Evolutionary conservation across 768 basidiomycete species (phyloP), one percentile per base, ranked within the genome.

Genomic region (Lentinula edodes): DNA sequence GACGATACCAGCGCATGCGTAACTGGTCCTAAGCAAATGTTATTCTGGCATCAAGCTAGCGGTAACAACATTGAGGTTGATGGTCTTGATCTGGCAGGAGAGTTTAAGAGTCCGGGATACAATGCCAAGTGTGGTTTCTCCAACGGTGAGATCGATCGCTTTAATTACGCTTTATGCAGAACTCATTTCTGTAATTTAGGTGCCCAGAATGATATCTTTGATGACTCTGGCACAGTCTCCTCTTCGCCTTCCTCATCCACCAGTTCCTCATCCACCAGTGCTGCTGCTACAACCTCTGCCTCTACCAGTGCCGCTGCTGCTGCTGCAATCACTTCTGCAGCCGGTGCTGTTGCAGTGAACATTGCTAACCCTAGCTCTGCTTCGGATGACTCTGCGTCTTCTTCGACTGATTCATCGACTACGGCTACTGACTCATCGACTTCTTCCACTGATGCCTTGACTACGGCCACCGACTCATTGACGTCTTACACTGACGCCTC

Each of bases 1-100:
- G 76, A 74, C 45, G 71, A 83, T 59, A 68, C 71, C 4, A 66
- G 65, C 8, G 71, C 66, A 23, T 84, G 83, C 64, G 71, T 71
- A 20, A 71, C 76, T 63, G 83, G 82, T 46, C 73, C 83, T 2
- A 83, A 83, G 64, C 82, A 84, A 73, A 79, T 83, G 78, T 64
- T 84, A 42, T 79, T 78, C 67, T 84, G 81, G 82, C 75, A 84
- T 64, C 82, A 83, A 66, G 52, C 58, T 0, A 73, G 75, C 3
- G 79, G 81, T 2, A 77, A 83, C 67, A 84, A 83, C 62, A 78
- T 83, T 65, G 54, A 70, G 9, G 79, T 82, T 0, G 28, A 42
- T 28, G 82, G 82, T 0, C 66, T 50, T 8, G 81, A 83, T 66
- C 64, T 66, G 15, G 61, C 66, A 7, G 80, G 80, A 18, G 57